Base-by-base conservation (phyloP, 2,329 filamentous ascomycete species). In the Fusarium ramigenum region DNA sequence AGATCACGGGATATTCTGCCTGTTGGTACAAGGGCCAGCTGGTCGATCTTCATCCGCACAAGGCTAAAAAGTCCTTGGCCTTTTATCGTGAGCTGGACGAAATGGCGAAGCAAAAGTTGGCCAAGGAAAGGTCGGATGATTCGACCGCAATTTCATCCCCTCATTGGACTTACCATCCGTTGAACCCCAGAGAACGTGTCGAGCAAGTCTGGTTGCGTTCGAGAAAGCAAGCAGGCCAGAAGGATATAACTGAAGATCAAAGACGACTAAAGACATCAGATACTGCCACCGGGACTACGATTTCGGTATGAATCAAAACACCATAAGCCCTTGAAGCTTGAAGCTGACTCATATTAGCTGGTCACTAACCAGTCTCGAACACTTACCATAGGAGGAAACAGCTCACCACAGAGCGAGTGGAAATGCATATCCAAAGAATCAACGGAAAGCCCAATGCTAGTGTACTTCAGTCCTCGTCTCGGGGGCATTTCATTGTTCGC, bases 171-270 rank as follows among this genome's bases (percentile, higher is more conserved):
- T 63, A 69, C 9, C 52, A 61, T 16, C 47, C 63, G 11, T 25
- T 74, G 15, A 47, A 60, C 14, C 16, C 15, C 2, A 60, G 53
- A 23, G 67, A 74, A 34, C 30, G 25, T 11, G 44, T 74, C 25
- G 47, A 64, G 16, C 63, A 74, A 40, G 37, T 72, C 18, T 74
- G 71, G 71, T 25, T 72, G n/a, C 32, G 57, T 19, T 23, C 36
- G 4, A 44, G 8, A 19, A 46, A 64, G 5, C 34, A 42, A 19
- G 8, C 34, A 19, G 34, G 43, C 16, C 28, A 49, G 4, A 39
- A 50, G 30, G 39, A 32, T 2, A 32, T 23, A 18, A 4, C 43
- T 11, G 42, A 23, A 49, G 18, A 32, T 6, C 18, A 23, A 34
- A 34, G n/a, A 3, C 12, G n/a, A 34, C 14, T 15, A 30, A 12